Base-by-base conservation (phyloP, 1,284 basidiomycete species). In the Hemileia vastatrix region DNA sequence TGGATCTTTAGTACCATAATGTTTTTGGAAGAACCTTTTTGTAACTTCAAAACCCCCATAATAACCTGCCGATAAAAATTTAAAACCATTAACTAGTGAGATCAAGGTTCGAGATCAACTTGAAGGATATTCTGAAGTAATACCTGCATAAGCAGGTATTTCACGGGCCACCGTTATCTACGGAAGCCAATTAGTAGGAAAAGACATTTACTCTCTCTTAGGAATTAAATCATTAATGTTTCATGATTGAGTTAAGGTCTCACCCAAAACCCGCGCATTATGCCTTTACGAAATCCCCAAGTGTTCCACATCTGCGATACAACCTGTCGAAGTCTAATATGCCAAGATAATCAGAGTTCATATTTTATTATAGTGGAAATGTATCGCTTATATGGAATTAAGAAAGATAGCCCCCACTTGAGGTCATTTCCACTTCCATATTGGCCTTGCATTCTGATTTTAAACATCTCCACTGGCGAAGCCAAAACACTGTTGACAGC, bases 251-350 rank as follows among this genome's bases (percentile, higher is more conserved):
- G 18, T 11, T 9, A 8, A 19, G 6, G 6, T 67, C 82, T 54
- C 65, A 90, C 90, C 90, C 92, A 95, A 76, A 92, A 97, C 0
- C 94, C 94, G 33, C 94, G 80, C 92, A 97, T 95, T 57, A 97
- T 82, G 6, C 94, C 94, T 64, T 84, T 81, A 48, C 84, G 78
- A 67, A 96, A 84, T 0, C 94, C 93, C 80, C 86, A 90, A 62
- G 88, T 77, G 31, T 72, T 76, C 86, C 90, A 94, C 84, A 93
- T 89, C 69, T 93, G 88, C 18, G 77, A 79, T 4, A 84, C 83
- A 3, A 95, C 81, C 2, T 79, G 80, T 32, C 60, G 47, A 50
- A 63, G 48, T 36, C 60, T 63, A 47, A 9, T 6, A 1, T 50
- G 9, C 49, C 15, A 24, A 27, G 84, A 79, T 32, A 95, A 80